A percentile compares a stretch with the other conserved stretches of the same genome.
Conservation (phyloP, 2,329 filamentous ascomycete genomes). For the Verticillium longisporum region DNA sequence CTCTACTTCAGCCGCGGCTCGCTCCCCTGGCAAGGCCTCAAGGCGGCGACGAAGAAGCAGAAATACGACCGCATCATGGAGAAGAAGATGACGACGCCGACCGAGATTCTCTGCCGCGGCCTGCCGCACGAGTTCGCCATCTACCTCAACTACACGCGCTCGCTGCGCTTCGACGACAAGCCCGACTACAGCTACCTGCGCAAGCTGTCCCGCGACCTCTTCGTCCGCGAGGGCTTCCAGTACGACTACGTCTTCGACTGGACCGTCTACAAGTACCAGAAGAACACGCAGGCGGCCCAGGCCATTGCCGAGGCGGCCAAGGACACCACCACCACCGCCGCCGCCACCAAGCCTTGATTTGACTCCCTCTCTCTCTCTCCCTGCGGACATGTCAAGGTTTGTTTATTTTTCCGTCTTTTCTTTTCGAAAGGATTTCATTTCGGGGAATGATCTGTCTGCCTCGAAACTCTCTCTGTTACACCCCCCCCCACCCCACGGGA, state of each 20-base stretch:
- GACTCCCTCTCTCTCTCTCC: no score
- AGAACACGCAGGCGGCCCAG: conserved; percentile 67
- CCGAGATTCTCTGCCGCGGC: conserved; percentile 95
- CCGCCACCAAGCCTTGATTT: no score
- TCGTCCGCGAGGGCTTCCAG: conserved; percentile 98
- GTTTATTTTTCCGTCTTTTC: no score
- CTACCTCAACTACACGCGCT: conserved; percentile 98
- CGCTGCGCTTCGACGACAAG: conserved; percentile 98
- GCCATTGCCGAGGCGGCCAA: conserved; percentile 75
- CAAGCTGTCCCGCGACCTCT: conserved; percentile 99
- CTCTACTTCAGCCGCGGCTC: conserved; percentile 99
- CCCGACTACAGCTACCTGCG: conserved; percentile 98
- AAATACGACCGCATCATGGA: conserved; percentile 99
- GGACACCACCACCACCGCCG: conserved; percentile 24
- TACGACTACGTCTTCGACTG: conserved; percentile 99
- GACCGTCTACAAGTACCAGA: conserved; percentile 99
- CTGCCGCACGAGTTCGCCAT: conserved; percentile 99
- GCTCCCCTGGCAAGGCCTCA: conserved; percentile 96
- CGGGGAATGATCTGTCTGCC: no score
- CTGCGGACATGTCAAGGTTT: no score
- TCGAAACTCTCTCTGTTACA: no score
- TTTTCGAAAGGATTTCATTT: no score
- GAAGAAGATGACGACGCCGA: conserved; percentile 99
- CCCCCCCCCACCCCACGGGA: no score
- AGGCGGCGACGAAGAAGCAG: conserved; percentile 99